These are phyloP conservation scores for Picochlorum sp. DNA, from an alignment of 139 green algal species.

Conservation along the genomic window DNA sequence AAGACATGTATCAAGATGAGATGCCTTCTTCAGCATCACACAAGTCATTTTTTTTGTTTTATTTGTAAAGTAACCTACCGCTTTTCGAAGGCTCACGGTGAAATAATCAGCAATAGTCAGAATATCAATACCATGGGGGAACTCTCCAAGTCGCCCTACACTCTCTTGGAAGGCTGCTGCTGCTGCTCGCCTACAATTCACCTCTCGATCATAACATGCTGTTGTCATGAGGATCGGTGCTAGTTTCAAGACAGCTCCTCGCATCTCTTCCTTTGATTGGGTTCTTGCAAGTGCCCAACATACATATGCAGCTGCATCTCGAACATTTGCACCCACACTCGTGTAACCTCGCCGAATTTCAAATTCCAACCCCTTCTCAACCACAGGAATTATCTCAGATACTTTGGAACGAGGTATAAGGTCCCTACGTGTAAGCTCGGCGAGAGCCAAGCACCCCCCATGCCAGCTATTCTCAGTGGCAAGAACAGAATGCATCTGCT, in stretches of 20 bases:
- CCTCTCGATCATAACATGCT: slow-evolving; percentile 83
- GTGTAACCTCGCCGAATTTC: slow-evolving; percentile 81
- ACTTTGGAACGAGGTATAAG: slow-evolving; percentile 71
- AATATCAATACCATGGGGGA: slow-evolving; percentile 86
- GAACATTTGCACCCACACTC: slow-evolving; percentile 86
- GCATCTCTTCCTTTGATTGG: slow-evolving; percentile 62
- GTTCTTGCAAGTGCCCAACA: slow-evolving; percentile 91
- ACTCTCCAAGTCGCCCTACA: slow-evolving; percentile 80
- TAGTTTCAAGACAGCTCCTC: slow-evolving; percentile 33
- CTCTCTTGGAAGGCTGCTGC: slow-evolving; percentile 87
- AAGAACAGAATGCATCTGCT: slow-evolving; percentile 44
- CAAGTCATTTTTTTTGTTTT: too few species aligned
- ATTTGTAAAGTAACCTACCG: background rate
- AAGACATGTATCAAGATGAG: too few species aligned
- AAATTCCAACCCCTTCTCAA: slow-evolving; percentile 71
- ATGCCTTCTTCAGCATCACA: too few species aligned
- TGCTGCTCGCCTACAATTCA: slow-evolving; percentile 78
- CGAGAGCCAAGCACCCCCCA: slow-evolving; percentile 88
- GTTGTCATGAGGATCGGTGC: slow-evolving; percentile 70
- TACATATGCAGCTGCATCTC: slow-evolving; percentile 93
- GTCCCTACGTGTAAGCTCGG: slow-evolving; percentile 84
- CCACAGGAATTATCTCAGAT: slow-evolving; percentile 30
- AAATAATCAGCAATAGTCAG: slow-evolving; percentile 89
- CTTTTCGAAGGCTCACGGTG: slow-evolving; percentile 46
- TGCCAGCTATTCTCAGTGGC: slow-evolving; percentile 81